Percentiles rank a stretch among this genome's conserved stretches.
Evolutionary conservation across 441 rosid genomes (phyloP).

Genomic region (Erodium trifolium): DNA sequence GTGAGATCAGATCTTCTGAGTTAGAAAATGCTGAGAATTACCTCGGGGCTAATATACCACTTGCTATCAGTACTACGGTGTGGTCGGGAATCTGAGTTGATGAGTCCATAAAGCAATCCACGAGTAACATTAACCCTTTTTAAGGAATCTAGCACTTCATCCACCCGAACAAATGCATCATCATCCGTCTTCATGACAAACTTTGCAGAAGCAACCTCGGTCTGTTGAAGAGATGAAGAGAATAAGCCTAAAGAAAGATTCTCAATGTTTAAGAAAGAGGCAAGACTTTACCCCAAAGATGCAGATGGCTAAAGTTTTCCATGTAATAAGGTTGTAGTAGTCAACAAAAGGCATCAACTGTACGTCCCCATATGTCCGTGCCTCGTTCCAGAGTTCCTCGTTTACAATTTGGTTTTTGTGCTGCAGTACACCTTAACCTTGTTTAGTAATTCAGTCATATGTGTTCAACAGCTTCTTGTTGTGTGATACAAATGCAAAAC

Average conservation of each 20-base stretch:
- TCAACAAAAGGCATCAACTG: conserved; percentile 97
- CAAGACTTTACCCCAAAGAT: conserved; percentile 71
- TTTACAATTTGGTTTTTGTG: conserved; percentile 88
- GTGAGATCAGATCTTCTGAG: neutral
- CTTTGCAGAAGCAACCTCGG: conserved; percentile 70
- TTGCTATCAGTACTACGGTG: conserved; percentile 82
- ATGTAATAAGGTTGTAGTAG: conserved; percentile 87
- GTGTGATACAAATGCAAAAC: neutral
- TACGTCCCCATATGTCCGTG: conserved; percentile 68
- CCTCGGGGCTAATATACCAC: conserved; percentile 88
- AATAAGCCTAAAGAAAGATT: conserved; percentile 21
- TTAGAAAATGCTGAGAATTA: conserved; percentile 21
- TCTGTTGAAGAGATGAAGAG: conserved; percentile 40
- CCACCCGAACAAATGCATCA: conserved; percentile 91
- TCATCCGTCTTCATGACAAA: conserved; percentile 96
- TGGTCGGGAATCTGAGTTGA: conserved; percentile 75
- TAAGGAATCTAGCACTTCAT: conserved; percentile 69
- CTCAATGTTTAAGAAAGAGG: conserved; percentile 22
- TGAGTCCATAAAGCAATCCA: conserved; percentile 82
- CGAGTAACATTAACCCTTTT: conserved; percentile 41
- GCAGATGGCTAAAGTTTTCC: conserved; percentile 96
- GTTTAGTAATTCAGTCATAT: conserved; percentile 18
- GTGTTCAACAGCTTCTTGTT: neutral
- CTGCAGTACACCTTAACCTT: conserved; percentile 40
- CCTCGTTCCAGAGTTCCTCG: conserved; percentile 90